These are phyloP conservation scores for Cutaneotrichosporon curvatum DNA, from an alignment of 1,284 basidiomycete species.

Conservation along the genomic window DNA sequence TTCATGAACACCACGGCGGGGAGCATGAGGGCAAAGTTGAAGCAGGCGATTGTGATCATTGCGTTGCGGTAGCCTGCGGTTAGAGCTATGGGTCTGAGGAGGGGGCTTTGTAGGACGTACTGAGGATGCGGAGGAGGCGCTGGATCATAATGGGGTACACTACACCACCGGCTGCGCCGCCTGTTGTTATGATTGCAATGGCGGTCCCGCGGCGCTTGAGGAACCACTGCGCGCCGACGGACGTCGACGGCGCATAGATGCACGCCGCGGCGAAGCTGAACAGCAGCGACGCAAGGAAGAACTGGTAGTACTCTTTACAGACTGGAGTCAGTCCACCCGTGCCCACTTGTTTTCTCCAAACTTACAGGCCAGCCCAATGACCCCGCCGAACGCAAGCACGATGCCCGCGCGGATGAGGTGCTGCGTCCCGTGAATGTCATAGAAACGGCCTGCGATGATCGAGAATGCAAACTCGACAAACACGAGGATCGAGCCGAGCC, in stretches of 20 bases:
- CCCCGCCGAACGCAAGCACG: slow-evolving; percentile 19
- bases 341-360: not conserved
- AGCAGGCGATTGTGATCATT: slow-evolving; percentile 36
- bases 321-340: slow-evolving; percentile 17
- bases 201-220: slow-evolving; percentile 31
- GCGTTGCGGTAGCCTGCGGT: slow-evolving; percentile 34
- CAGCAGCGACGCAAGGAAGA: slow-evolving; percentile 35
- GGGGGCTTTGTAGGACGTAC: slow-evolving; percentile 15
- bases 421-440: slow-evolving; percentile 21
- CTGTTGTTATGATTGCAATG: slow-evolving; percentile 36
- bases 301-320: slow-evolving; percentile 41
- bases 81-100: not conserved
- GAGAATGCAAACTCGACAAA: slow-evolving; percentile 32
- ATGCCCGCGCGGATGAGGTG: slow-evolving; percentile 22
- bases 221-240: slow-evolving; percentile 43
- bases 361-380: slow-evolving; percentile 39
- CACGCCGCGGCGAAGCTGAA: slow-evolving; percentile 35
- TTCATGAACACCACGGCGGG: slow-evolving; percentile 37
- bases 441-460: slow-evolving; percentile 20
- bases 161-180: slow-evolving; percentile 38
- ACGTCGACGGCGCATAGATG: slow-evolving; percentile 38
- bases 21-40: slow-evolving; percentile 36
- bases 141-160: slow-evolving; percentile 41
- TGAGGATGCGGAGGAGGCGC: slow-evolving; percentile 24
- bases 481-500: slow-evolving; percentile 27